Evolutionary conservation across 2,329 filamentous ascomycete species (phyloP), one percentile per base, ranked within the genome.

Genomic region (Pestalotiopsis sp.): DNA sequence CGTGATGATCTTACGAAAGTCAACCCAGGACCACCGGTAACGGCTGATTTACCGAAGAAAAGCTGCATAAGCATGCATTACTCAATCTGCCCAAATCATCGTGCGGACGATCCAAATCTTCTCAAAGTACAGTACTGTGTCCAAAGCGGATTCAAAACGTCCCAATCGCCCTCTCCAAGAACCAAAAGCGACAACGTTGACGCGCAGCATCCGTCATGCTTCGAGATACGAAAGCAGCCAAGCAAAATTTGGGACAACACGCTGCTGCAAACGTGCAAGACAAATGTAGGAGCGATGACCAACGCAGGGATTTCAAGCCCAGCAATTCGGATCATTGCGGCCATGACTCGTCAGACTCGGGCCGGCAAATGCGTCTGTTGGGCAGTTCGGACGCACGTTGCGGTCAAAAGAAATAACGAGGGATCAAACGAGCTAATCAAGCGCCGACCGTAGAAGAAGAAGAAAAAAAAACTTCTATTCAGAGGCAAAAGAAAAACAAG

Each of bases 341-440:
- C 27, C 59, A 62, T 62, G 59, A 62, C 59, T 62, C 59, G 59
- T 62, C 59, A n/a, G 20, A 41, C 27, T 62, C 59, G 59, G 59
- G 27, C 59, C 59, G 59, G 23, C 17, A 38, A 36, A 27, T 49
- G 41, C 23, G 11, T 36, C 13, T 31, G n/a, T 31, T 38, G 58
- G 59, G 11, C 59, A 27, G 38, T 17, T 62, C 9, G 31, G 59
- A 20, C 17, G 59, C 36, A 14, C 38, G n/a, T n/a, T n/a, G 27
- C n/a, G 7, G 45, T 52, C 45, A 52, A 52, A 17, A 52, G 45
- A 23, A 20, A n/a, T 5, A 52, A 52, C 45, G 45, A 52, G n/a
- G 20, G 7, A 52, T 52, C n/a, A 17, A 20, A 52, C 45, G n/a
- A 52, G 17, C 7, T n/a, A 52, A 7, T 36, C 31, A 61, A 61